Evolutionary conservation across 2,329 filamentous ascomycete genomes (phyloP), one percentile per base, ranked within the genome.

Genomic region (Stromatinia cepivora): DNA sequence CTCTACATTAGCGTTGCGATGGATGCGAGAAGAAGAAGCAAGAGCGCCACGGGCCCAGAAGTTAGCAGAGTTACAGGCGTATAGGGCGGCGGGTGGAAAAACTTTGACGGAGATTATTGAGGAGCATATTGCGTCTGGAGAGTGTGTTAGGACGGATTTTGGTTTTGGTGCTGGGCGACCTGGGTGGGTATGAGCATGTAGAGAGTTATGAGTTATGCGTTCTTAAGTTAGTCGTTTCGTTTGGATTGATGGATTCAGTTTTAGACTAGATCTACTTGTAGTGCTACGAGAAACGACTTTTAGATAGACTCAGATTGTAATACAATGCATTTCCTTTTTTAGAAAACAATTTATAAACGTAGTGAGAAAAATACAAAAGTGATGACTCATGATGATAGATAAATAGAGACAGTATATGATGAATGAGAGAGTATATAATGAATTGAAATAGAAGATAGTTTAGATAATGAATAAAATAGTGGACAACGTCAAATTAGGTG

Each of bases 321-420:
- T 10, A 25, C 1, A 39, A 57, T 25, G 10, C 9, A 17, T 39
- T 25, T n/a, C 0, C 4, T 11, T 22, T 8, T 15, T 11, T 34
- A 22, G 2, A 36, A 17, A 17, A 25, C 17, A 0, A 6, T 1
- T 11, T 10, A 6, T 25, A 3, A 17, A 10, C 1, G 0, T 58
- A 1, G 39, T 39, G 13, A 25, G 1, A 58, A 42, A 5, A 9
- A n/a, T 3, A 22, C 25, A 11, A 25, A 13, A 42, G 2, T 42
- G 39, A 42, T 42, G 13, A 42, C 39, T 42, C 17, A 1, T 42
- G 4, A 17, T 42, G 13, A 42, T 42, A 17, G 3, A 15, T 17
- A 17, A 17, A 42, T 17, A 42, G 22, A 25, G 2, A 10, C 1
- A 2, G 2, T 9, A 22, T n/a, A 13, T 42, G 3, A 42, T 58